Conservation (phyloP, 495 filamentous ascomycete species). For the Chaetomium tenue region DNA sequence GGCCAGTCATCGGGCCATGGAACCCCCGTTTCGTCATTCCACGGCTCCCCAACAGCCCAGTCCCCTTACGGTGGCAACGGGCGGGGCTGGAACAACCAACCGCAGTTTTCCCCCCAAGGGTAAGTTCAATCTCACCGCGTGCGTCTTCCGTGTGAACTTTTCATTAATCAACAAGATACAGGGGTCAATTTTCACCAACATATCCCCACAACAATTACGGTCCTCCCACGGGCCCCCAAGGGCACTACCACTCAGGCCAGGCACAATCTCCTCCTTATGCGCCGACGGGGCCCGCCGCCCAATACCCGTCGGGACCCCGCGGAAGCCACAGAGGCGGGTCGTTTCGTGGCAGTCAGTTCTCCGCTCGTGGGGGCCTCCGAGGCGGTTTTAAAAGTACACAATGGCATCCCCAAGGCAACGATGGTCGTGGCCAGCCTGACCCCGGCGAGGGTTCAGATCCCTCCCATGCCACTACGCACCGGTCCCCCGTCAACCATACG, state of each 20-base stretch:
- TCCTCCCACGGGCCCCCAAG: conserved; percentile 52
- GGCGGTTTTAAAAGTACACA: conserved; percentile 38
- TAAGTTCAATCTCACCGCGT: conserved; percentile 39
- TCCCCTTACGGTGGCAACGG: conserved; percentile 65
- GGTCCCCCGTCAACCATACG: conserved; percentile 49
- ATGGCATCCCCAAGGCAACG: conserved; percentile 30
- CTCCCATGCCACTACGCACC: conserved; percentile 35
- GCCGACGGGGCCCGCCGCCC: conserved; percentile 50
- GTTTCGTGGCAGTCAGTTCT: conserved; percentile 43
- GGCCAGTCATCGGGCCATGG: conserved; percentile 58
- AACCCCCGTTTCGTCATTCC: conserved; percentile 60
- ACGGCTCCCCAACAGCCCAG: conserved; percentile 63
- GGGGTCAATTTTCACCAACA: conserved; percentile 57
- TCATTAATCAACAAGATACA: conserved; percentile 24
- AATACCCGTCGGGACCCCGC: conserved; percentile 52
- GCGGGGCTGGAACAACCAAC: conserved; percentile 55
- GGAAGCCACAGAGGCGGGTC: conserved; percentile 50
- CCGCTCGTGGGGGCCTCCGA: conserved; percentile 39
- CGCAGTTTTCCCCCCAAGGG: conserved; percentile 60
- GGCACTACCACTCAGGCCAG: conserved; percentile 38
- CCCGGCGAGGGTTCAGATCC: conserved; percentile 35
- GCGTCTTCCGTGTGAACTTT: neutral
- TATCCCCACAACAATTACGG: conserved; percentile 56
- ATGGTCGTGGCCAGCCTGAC: conserved; percentile 18
- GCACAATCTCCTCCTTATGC: conserved; percentile 51